Conservation (phyloP, 2,329 filamentous ascomycete genomes). For the Talaromyces amestolkiae region DNA sequence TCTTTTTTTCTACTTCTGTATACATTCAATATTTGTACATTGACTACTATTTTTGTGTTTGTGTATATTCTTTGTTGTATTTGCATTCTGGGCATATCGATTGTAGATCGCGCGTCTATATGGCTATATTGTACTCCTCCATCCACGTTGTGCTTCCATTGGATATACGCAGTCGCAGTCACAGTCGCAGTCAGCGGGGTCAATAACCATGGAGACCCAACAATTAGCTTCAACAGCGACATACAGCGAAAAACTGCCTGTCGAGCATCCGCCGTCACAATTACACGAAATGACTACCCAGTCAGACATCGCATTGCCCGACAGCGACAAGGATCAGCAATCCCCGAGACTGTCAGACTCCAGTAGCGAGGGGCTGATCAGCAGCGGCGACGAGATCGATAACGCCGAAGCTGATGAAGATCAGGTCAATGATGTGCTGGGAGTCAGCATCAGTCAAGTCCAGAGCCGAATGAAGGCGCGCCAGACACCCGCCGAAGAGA, state of each 20-base stretch:
- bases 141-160: not conserved
- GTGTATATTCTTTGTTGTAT: not conserved
- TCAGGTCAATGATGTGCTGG: constrained; percentile 48
- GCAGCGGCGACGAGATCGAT: not conserved
- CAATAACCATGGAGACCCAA: not conserved
- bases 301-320: not conserved
- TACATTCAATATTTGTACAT: not conserved
- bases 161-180: not conserved
- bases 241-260: not conserved
- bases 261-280: not conserved
- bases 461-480: constrained; percentile 58
- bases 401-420: constrained; percentile 30
- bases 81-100: not conserved
- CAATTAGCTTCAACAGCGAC: not conserved
- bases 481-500: constrained; percentile 58
- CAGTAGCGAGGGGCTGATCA: not conserved
- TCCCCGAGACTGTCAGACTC: not conserved
- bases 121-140: not conserved
- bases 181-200: not conserved
- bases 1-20: too few species aligned
- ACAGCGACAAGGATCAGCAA: constrained; percentile 1
- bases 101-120: not conserved
- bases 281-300: not conserved
- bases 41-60: not conserved
- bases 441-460: constrained; percentile 57